phyloP scores from a whole-genome alignment of 306 rosid genomes.

The Quercus ilex region DNA sequence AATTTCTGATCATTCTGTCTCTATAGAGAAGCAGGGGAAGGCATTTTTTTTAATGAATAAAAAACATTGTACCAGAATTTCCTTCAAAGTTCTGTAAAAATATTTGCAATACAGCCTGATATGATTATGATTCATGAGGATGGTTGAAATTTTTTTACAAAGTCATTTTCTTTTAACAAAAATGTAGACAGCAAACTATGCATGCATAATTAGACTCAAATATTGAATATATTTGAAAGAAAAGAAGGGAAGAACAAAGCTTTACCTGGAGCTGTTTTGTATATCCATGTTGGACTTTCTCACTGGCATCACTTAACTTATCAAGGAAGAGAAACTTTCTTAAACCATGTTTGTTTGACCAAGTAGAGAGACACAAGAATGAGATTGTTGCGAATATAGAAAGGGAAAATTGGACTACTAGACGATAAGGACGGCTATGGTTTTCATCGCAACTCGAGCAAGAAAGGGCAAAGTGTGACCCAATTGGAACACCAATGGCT shows the following conservation, averaged over 20 bases:
- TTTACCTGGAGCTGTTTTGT: constrained; percentile 59
- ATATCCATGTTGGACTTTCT: constrained; percentile 55
- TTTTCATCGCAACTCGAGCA: constrained; percentile 67
- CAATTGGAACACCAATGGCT: constrained; percentile 53
- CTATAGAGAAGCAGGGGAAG: neutral
- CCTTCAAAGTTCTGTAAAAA: neutral
- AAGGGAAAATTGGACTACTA: constrained; percentile 62
- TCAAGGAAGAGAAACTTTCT: constrained; percentile 74
- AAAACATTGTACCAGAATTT: neutral
- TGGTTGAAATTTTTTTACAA: neutral
- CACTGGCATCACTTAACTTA: constrained; percentile 46
- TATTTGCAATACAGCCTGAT: neutral
- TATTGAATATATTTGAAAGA: neutral
- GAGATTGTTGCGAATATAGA: constrained; percentile 54
- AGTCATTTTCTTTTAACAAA: neutral
- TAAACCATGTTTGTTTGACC: constrained; percentile 59
- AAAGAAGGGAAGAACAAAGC: neutral
- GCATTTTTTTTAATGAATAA: no score
- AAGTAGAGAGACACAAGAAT: constrained; percentile 47
- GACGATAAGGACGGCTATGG: constrained; percentile 69
- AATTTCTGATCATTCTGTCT: neutral
- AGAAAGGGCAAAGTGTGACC: constrained; percentile 56
- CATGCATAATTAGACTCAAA: neutral
- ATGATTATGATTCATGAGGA: neutral
- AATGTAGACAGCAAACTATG: neutral